Evolutionary conservation across 768 basidiomycete genomes (phyloP).

Genomic region (Rhodotorula taiwanensis): DNA sequence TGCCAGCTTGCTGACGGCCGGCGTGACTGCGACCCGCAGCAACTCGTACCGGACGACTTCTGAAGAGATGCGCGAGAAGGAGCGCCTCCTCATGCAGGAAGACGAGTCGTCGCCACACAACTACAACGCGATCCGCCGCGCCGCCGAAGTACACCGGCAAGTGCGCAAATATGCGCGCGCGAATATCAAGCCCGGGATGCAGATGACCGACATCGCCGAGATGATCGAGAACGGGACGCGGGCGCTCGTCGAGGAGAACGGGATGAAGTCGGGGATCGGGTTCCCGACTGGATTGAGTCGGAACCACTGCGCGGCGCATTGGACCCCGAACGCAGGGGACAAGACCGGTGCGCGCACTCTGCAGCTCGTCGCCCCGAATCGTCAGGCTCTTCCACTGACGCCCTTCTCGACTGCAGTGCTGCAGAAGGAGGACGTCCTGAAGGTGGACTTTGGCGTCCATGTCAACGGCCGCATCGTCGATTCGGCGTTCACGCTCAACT

Average conservation of each 20-base stretch:
- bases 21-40: constrained; percentile 48
- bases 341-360: constrained; percentile 35
- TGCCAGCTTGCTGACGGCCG: background rate
- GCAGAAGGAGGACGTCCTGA: constrained; percentile 75
- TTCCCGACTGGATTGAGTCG: constrained; percentile 93
- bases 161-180: constrained; percentile 76
- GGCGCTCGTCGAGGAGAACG: constrained; percentile 83
- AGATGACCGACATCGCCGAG: constrained; percentile 87
- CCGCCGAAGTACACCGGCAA: constrained; percentile 91
- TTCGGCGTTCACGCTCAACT: constrained; percentile 87
- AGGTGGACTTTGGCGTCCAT: constrained; percentile 96
- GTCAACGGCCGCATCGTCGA: constrained; percentile 92
- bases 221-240: constrained; percentile 87
- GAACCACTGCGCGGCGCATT: constrained; percentile 95
- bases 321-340: constrained; percentile 77
- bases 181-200: constrained; percentile 83
- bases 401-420: constrained; percentile 54
- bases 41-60: constrained; percentile 82
- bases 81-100: constrained; percentile 60
- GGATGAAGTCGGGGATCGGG: constrained; percentile 71
- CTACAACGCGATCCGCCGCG: constrained; percentile 82
- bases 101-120: constrained; percentile 56
- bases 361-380: too few relatives aligned
- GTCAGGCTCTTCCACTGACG: background rate
- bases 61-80: constrained; percentile 80